Conservation (phyloP, 2,329 filamentous ascomycete genomes). For the Cladosporium cucumerinum region DNA sequence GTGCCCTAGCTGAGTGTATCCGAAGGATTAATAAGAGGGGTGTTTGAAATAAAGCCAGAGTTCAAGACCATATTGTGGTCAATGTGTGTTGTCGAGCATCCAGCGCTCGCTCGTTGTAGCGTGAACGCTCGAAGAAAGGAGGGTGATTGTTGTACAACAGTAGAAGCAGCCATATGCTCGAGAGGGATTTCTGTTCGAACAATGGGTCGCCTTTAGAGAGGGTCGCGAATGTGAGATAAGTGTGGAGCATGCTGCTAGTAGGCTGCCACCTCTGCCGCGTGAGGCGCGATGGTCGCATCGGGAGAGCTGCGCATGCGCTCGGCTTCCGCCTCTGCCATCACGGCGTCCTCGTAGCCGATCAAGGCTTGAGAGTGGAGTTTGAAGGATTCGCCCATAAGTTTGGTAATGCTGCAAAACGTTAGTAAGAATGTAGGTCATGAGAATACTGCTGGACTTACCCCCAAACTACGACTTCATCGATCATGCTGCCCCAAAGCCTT, state of each 20-base stretch:
- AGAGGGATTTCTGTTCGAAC: not conserved
- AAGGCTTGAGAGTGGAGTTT: slow-evolving; percentile 94
- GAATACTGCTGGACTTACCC: slow-evolving; percentile 65
- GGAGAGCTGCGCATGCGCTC: slow-evolving; percentile 24
- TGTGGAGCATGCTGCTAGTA: slow-evolving; percentile 23
- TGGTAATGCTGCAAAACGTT: slow-evolving; percentile 67
- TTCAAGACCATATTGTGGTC: not conserved
- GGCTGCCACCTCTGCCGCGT: slow-evolving; percentile 32
- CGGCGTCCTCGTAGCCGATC: slow-evolving; percentile 86
- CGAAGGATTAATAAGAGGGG: slow-evolving; percentile 14
- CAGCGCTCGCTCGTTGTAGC: slow-evolving; percentile 9
- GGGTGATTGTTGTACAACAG: slow-evolving; percentile 5
- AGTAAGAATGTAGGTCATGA: slow-evolving; percentile 34
- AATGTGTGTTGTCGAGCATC: slow-evolving; percentile 5
- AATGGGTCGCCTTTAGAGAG: not conserved
- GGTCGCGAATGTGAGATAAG: slow-evolving; percentile 3
- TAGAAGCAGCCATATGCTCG: not conserved
- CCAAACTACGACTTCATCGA: slow-evolving; percentile 98
- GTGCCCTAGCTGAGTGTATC: slow-evolving; percentile 9
- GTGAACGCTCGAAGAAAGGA: slow-evolving; percentile 13
- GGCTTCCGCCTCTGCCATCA: slow-evolving; percentile 40
- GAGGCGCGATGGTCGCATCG: slow-evolving; percentile 25
- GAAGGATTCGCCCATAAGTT: slow-evolving; percentile 97
- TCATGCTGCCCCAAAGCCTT: slow-evolving; percentile 93
- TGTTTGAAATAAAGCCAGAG: not conserved